Evolutionary conservation across 495 filamentous ascomycete species (phyloP).

Genomic region (Penicillium chermesinum): DNA sequence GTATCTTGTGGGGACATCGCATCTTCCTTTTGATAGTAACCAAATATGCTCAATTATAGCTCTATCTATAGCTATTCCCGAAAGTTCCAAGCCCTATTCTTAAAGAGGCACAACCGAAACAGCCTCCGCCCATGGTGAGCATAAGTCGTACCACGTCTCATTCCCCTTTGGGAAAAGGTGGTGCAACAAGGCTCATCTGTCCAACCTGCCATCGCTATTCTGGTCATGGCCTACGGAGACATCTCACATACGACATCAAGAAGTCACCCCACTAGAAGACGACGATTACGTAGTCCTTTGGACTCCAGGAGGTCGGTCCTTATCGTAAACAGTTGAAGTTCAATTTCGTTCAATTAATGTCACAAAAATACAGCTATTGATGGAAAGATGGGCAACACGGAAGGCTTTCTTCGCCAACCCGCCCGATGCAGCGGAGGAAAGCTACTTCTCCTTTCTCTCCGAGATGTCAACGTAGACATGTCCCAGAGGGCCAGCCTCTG

Average conservation of each 20-base stretch:
- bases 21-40: no score
- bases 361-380: neutral
- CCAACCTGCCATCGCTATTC: neutral
- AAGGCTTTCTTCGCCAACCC: neutral
- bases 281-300: no score
- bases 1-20: no score
- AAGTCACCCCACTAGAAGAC: no score
- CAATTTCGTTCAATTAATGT: neutral
- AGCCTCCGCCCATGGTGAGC: no score
- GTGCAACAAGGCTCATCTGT: neutral
- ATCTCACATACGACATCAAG: no score
- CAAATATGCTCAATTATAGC: no score
- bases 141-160: neutral
- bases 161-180: neutral
- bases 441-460: slow-evolving; percentile 20
- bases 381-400: neutral
- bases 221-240: no score
- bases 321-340: neutral
- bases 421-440: neutral
- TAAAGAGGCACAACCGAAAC: no score
- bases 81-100: no score
- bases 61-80: no score
- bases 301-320: neutral
- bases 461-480: slow-evolving; percentile 35
- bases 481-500: slow-evolving; percentile 31